Conservation (phyloP, 768 basidiomycete species). For the Podaxis sp. region DNA sequence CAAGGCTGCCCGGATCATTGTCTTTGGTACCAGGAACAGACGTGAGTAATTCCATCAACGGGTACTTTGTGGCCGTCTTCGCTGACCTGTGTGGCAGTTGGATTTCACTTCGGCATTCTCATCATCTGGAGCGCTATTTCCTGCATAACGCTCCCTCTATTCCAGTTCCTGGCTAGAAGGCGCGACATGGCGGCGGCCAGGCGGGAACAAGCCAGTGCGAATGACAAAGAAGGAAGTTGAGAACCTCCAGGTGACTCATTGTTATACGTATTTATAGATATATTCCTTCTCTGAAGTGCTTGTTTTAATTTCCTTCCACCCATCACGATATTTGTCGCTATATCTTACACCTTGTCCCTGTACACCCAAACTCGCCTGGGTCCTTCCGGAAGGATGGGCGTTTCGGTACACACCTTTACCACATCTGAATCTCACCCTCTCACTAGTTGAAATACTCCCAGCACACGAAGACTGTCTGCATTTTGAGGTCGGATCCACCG, state of each 20-base stretch:
- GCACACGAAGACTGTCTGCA: too few species aligned
- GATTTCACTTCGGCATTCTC: conserved; percentile 57
- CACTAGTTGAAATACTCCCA: too few species aligned
- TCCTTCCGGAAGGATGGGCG: too few species aligned
- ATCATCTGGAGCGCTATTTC: conserved; percentile 54
- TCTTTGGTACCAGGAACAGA: conserved; percentile 56
- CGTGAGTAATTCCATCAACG: conserved; percentile 26
- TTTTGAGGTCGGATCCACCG: too few species aligned
- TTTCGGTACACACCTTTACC: too few species aligned
- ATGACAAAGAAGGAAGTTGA: background rate
- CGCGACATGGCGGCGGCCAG: conserved; percentile 12
- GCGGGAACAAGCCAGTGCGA: background rate
- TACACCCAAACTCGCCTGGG: too few species aligned
- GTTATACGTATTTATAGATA: conserved; percentile 11
- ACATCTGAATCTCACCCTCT: too few species aligned
- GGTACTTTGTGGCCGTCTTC: background rate
- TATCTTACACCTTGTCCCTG: too few species aligned
- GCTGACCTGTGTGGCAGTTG: conserved; percentile 33
- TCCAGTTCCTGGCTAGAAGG: conserved; percentile 39
- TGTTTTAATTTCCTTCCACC: background rate
- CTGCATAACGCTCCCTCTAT: conserved; percentile 44
- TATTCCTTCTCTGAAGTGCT: background rate
- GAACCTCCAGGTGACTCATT: background rate
- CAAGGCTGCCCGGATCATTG: conserved; percentile 44
- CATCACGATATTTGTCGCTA: too few species aligned